These are phyloP conservation scores for Tricholoma sp. DNA, from an alignment of 768 basidiomycete species.

Conservation along the genomic window DNA sequence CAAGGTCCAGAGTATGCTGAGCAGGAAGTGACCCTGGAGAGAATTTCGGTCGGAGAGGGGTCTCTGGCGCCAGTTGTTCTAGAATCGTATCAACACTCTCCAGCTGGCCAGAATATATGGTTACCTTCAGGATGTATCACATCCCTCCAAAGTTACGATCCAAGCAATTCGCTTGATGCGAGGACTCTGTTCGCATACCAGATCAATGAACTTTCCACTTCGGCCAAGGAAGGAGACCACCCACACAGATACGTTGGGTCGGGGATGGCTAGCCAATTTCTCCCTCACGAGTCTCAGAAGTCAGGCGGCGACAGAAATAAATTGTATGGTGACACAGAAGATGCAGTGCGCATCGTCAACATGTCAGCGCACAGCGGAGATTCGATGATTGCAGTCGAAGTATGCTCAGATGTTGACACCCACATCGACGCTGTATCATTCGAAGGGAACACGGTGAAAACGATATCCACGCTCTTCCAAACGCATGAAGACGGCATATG, in stretches of 20 bases:
- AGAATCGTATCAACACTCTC: slow-evolving; percentile 27
- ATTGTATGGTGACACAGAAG: slow-evolving; percentile 24
- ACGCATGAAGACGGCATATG: slow-evolving; percentile 29
- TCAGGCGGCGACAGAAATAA: slow-evolving; percentile 1
- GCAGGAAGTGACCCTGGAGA: slow-evolving; percentile 23
- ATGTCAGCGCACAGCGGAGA: slow-evolving; percentile 13
- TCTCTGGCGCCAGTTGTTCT: slow-evolving; percentile 12
- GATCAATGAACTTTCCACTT: slow-evolving; percentile 6
- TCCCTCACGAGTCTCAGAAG: not conserved
- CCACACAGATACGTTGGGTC: not conserved
- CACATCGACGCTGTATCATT: slow-evolving; percentile 29
- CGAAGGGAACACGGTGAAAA: slow-evolving; percentile 7
- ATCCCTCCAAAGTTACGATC: slow-evolving; percentile 25
- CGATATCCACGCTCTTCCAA: slow-evolving; percentile 21
- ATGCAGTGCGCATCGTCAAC: slow-evolving; percentile 31
- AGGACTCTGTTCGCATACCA: slow-evolving; percentile 23
- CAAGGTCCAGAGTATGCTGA: slow-evolving; percentile 24
- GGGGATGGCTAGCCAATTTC: not conserved
- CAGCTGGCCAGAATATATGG: slow-evolving; percentile 27
- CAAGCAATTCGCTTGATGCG: slow-evolving; percentile 25
- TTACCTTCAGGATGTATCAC: slow-evolving; percentile 22
- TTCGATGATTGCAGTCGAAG: slow-evolving; percentile 25
- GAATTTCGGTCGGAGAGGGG: slow-evolving; percentile 14
- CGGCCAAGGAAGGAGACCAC: not conserved
- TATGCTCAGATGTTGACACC: slow-evolving; percentile 37